phyloP scores from a whole-genome alignment of 2,329 filamentous ascomycete species.

The Phaeomoniella chlamydospora region DNA sequence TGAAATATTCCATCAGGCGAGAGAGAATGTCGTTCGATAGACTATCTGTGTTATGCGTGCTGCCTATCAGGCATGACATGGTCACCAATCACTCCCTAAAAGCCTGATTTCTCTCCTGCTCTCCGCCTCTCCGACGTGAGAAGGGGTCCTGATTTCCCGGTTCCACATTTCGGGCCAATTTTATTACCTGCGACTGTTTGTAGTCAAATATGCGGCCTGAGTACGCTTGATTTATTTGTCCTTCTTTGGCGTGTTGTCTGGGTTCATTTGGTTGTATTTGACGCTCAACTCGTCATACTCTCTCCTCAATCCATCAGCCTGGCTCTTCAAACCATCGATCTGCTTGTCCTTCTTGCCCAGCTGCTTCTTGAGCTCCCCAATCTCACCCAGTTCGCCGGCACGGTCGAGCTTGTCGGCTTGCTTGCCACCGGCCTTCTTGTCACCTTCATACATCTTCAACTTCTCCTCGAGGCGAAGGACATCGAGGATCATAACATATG shows the following conservation, averaged over 20 bases:
- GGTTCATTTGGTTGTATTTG: conserved; percentile 47
- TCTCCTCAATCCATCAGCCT: conserved; percentile 65
- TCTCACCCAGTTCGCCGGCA: conserved; percentile 57
- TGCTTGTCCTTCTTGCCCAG: conserved; percentile 65
- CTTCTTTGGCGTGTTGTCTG: conserved; percentile 37
- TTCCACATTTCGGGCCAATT: no score
- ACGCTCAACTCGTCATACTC: conserved; percentile 82
- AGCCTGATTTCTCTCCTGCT: no score
- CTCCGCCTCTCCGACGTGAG: no score
- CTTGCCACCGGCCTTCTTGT: conserved; percentile 45
- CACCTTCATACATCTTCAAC: conserved; percentile 67
- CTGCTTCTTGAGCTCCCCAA: conserved; percentile 61
- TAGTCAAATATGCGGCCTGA: no score
- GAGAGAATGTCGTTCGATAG: no score
- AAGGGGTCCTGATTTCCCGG: no score
- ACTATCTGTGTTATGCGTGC: no score
- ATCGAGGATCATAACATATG: conserved; percentile 93
- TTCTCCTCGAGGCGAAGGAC: conserved; percentile 84
- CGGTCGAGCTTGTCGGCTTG: conserved; percentile 57
- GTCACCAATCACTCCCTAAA: no score
- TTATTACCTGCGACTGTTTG: no score
- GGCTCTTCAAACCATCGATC: conserved; percentile 81
- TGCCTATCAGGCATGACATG: no score
- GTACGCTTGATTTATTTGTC: no score
- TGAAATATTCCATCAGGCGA: no score